These are phyloP conservation scores for Stevia rebaudiana DNA, from an alignment of 140 eudicot genomes.

Conservation along the genomic window DNA sequence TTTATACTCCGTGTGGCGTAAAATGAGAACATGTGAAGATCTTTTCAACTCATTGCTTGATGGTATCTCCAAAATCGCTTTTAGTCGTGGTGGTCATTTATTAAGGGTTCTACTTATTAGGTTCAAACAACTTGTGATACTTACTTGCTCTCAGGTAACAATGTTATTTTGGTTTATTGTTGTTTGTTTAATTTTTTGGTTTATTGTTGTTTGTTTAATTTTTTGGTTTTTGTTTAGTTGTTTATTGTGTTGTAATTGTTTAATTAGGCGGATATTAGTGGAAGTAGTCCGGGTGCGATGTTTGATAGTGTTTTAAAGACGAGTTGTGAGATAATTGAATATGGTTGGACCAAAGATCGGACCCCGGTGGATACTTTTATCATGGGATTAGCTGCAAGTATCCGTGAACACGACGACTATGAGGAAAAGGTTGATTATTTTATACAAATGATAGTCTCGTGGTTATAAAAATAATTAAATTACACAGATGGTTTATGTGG, in stretches of 20 bases:
- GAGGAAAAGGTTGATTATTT: conserved; percentile 81
- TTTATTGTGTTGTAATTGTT: conserved; percentile 9
- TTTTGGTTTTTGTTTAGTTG: neutral
- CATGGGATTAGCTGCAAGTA: conserved; percentile 76
- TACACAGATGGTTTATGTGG: too few species aligned
- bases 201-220: neutral
- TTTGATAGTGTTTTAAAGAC: conserved; percentile 72
- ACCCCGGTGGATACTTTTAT: conserved; percentile 93
- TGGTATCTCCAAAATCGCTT: conserved; percentile 87
- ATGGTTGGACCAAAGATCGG: conserved; percentile 89
- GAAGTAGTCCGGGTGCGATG: conserved; percentile 75
- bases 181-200: neutral
- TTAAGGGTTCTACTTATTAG: conserved; percentile 79
- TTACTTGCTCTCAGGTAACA: conserved; percentile 82
- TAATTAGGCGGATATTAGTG: conserved; percentile 65
- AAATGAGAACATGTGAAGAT: conserved; percentile 86
- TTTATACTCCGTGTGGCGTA: conserved; percentile 78
- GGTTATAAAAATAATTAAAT: neutral
- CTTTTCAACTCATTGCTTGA: conserved; percentile 77
- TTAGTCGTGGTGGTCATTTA: conserved; percentile 80
- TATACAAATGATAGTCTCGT: neutral
- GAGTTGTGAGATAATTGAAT: conserved; percentile 83
- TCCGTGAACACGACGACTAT: conserved; percentile 79
- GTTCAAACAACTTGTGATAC: conserved; percentile 85
- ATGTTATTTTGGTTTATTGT: neutral